Conservation (phyloP, 148 eudicot species). For the Simmondsia chinensis region DNA sequence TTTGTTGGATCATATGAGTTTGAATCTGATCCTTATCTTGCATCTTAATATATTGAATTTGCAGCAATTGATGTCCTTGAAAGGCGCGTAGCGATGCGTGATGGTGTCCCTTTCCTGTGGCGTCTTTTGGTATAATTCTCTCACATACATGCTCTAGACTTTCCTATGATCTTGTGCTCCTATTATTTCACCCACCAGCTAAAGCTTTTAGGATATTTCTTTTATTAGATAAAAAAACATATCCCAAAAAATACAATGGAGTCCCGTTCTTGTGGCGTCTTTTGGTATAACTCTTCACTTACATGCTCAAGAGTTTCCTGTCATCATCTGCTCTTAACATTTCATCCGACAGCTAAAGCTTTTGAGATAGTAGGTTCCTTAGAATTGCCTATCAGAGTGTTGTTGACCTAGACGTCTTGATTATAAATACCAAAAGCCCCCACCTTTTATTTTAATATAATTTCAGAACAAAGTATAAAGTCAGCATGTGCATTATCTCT, state of each 20-base stretch:
- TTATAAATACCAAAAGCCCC: no score
- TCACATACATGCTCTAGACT: not conserved
- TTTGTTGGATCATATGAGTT: not conserved
- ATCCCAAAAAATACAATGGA: no score
- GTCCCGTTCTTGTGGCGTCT: slow-evolving; percentile 78
- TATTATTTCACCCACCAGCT: no score
- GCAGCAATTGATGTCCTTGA: slow-evolving; percentile 49
- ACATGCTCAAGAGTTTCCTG: not conserved
- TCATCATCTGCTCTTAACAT: no score
- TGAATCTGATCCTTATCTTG: no score
- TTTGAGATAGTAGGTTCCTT: no score
- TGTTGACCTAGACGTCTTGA: no score
- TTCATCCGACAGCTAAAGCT: no score
- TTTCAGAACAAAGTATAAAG: not conserved
- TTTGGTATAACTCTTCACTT: slow-evolving; percentile 31
- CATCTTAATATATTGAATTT: not conserved
- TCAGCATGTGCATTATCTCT: not conserved
- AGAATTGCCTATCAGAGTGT: no score
- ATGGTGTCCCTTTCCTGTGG: slow-evolving; percentile 72
- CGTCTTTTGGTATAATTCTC: slow-evolving; percentile 49
- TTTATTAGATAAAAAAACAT: no score
- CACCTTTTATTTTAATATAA: not conserved
- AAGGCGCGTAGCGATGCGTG: slow-evolving; percentile 43
- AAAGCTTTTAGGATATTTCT: no score
- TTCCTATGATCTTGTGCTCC: not conserved